Base-by-base conservation (phyloP, 768 basidiomycete genomes). In the Kwoniella botswanensis region DNA sequence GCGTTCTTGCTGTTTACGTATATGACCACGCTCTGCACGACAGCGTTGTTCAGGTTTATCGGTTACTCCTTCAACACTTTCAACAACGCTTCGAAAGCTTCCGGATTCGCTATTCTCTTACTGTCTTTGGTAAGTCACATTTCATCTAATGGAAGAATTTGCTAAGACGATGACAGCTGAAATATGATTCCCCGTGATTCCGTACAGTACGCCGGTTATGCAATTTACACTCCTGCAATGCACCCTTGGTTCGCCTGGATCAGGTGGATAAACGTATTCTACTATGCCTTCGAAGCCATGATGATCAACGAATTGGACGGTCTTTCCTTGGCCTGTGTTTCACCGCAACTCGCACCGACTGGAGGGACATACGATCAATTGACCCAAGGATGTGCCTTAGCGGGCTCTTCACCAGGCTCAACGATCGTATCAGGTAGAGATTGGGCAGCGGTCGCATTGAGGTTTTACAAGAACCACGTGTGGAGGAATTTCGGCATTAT, bases 401-500 rank as follows among this genome's bases (percentile, higher is more conserved):
- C 76, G 2, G 78, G 78, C 42, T 72, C 78, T n/a, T 13, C 52
- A 24, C 73, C 79, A 4, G 76, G 79, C 18, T 71, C 76, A 2
- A 72, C 68, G 4, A 71, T 58, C 5, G 54, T 82, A 0, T 46
- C 66, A 7, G 81, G 76, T 10, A 77, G 76, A 29, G 71, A 70
- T 21, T 84, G 83, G 63, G 65, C 82, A 29, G 46, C 60, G 18
- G 26, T 56, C 1, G 67, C 77, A 7, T 80, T 80, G 65, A 46
- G 64, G 2, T 83, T 83, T 68, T 65, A 69, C 42, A 54, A 72
- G 50, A 21, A 63, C 2, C 80, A 85, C 69, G 77, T 79, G 26
- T 84, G 84, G 83, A 65, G 84, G 41, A 84, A 84, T 65, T 73
- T 82, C 29, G 83, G 84, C 58, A 81, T 82, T 61, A 41, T 79